Percentiles rank a stretch among this genome's conserved stretches.
Conservation (phyloP, 345 rosid genomes). For the Populus davidiana region DNA sequence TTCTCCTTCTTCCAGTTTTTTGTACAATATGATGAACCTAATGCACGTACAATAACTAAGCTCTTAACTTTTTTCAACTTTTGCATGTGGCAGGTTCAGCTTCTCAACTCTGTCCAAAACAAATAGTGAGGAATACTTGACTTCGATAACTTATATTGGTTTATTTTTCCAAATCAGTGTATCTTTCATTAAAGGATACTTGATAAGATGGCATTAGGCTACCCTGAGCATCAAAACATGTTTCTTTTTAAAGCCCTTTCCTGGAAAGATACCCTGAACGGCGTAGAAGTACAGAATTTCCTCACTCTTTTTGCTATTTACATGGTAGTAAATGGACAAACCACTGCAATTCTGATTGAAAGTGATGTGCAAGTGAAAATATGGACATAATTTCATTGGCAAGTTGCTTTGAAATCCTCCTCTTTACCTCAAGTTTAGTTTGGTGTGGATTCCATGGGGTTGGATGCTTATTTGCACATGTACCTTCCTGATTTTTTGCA, state of each 20-base stretch:
- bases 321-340: not conserved
- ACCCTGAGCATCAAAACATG: not conserved
- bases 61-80: constrained; percentile 16
- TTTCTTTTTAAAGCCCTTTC: not conserved
- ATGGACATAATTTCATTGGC: not conserved
- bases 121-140: constrained; percentile 55
- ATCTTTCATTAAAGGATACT: not conserved
- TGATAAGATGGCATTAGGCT: not conserved
- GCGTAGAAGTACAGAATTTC: not conserved
- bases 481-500: not conserved
- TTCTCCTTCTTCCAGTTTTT: not conserved
- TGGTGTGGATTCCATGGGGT: not conserved
- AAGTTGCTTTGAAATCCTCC: not conserved
- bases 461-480: constrained; percentile 2
- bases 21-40: not conserved
- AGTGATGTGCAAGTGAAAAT: not conserved
- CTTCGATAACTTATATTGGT: not conserved
- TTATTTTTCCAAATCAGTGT: not conserved
- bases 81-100: constrained; percentile 69
- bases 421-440: not conserved
- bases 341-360: not conserved
- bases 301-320: not conserved
- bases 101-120: constrained; percentile 82
- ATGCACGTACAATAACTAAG: not conserved
- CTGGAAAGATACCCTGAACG: not conserved